These are phyloP conservation scores for Mycena haematopus DNA, from an alignment of 768 basidiomycete genomes.

Conservation along the genomic window DNA sequence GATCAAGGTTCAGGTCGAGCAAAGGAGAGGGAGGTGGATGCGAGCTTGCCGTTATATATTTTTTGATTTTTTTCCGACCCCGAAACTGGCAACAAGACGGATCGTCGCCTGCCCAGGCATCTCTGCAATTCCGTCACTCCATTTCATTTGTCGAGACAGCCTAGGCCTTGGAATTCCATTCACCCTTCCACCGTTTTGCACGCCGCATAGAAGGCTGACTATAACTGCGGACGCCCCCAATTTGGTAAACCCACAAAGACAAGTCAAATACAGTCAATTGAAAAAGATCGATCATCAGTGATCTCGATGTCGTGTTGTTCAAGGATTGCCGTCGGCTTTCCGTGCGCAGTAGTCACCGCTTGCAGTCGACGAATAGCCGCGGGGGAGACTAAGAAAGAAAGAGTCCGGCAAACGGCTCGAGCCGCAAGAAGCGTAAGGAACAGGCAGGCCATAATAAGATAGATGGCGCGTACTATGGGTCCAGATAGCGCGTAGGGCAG, in stretches of 20 bases:
- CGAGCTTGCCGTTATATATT: too few relatives aligned
- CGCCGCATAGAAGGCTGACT: constrained; percentile 1
- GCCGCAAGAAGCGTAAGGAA: neutral
- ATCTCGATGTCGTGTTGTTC: neutral
- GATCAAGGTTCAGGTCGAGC: too few relatives aligned
- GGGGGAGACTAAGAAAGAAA: too few relatives aligned
- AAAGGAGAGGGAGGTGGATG: too few relatives aligned
- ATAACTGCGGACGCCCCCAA: constrained; percentile 17
- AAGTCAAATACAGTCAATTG: constrained; percentile 1
- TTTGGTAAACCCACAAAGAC: constrained; percentile 1
- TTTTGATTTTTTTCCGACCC: too few relatives aligned
- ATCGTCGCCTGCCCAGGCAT: neutral
- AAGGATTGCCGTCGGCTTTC: constrained; percentile 22
- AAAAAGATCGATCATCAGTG: constrained; percentile 16
- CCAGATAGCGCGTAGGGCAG: neutral
- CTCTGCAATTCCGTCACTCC: constrained; percentile 5
- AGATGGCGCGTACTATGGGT: too few relatives aligned
- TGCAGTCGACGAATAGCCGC: neutral
- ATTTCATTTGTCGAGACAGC: too few relatives aligned
- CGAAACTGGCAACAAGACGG: too few relatives aligned
- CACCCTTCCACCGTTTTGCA: neutral
- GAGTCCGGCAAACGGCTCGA: too few relatives aligned
- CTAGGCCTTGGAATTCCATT: constrained; percentile 8
- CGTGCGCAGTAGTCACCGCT: constrained; percentile 10
- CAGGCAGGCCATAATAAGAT: too few relatives aligned